phyloP scores from a whole-genome alignment of 2,329 filamentous ascomycete genomes.

The Tolypocladium pustulatum region DNA sequence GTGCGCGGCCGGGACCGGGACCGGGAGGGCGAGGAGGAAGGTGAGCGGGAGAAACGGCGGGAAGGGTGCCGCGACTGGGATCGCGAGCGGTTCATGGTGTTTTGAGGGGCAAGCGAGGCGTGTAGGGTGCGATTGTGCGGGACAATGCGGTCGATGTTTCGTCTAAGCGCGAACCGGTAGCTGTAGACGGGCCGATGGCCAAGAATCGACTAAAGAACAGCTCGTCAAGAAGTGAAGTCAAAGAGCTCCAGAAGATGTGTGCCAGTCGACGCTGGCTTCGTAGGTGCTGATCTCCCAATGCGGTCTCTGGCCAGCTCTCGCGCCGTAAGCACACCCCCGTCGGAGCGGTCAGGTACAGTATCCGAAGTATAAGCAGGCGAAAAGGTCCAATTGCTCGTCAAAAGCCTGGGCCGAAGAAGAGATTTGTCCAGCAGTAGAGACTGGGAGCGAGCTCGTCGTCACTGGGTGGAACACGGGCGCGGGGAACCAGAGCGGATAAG shows the following conservation, averaged over 20 bases:
- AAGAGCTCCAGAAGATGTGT: background rate
- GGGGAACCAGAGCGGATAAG: background rate
- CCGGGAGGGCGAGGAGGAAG: slow-evolving; percentile 9
- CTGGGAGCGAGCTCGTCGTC: background rate
- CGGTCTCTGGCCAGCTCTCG: background rate
- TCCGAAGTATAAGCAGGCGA: no score
- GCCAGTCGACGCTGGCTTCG: background rate
- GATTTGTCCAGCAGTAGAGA: background rate
- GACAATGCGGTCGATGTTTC: background rate
- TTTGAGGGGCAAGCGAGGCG: background rate
- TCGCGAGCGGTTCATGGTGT: slow-evolving; percentile 4
- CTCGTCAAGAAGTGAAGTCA: background rate
- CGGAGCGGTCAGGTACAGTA: background rate
- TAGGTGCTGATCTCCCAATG: background rate
- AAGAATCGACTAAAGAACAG: background rate
- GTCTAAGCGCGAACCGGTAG: background rate
- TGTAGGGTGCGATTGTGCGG: background rate
- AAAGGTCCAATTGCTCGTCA: background rate
- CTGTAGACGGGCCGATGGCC: background rate
- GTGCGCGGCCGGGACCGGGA: slow-evolving; percentile 6
- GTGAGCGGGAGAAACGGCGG: background rate
- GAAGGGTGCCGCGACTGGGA: slow-evolving; percentile 3
- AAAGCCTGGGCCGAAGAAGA: background rate
- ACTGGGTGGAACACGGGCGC: background rate
- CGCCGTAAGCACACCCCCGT: background rate